phyloP scores from a whole-genome alignment of 106 monocot genomes.

The Posidonia australis region DNA sequence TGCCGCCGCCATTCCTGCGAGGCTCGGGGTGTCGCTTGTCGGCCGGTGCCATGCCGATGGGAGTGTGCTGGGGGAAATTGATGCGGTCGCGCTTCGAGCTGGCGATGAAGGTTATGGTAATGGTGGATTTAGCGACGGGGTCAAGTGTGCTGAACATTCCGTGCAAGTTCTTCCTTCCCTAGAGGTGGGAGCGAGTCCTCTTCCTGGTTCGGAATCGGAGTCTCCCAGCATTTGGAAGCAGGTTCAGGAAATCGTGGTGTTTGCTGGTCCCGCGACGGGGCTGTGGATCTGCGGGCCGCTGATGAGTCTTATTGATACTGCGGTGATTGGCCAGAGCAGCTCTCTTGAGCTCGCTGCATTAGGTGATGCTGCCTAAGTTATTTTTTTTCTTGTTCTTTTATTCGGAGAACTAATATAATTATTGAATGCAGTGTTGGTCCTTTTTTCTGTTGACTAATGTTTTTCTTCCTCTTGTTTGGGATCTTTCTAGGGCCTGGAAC shows the following conservation, averaged over 20 bases:
- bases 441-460: background rate
- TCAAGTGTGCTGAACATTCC: background rate
- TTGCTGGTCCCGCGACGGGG: constrained; percentile 80
- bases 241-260: constrained; percentile 74
- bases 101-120: background rate
- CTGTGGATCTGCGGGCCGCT: constrained; percentile 93
- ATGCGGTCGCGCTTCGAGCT: background rate
- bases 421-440: no score
- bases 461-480: background rate
- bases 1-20: background rate
- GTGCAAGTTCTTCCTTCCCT: background rate
- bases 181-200: background rate
- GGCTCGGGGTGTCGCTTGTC: background rate
- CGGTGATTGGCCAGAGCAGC: constrained; percentile 87
- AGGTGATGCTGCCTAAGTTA: constrained; percentile 21
- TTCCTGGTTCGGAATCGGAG: background rate
- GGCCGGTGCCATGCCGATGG: constrained; percentile 4
- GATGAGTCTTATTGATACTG: constrained; percentile 96
- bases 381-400: no score
- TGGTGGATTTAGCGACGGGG: background rate
- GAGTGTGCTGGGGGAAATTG: background rate
- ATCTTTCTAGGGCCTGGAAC: constrained; percentile 64
- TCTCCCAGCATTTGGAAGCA: constrained; percentile 50
- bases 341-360: constrained; percentile 85
- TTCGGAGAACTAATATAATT: no score